A percentile compares a stretch with the other conserved stretches of the same genome.
phyloP scores from a whole-genome alignment of 768 basidiomycete species.

The Asterophora parasitica region DNA sequence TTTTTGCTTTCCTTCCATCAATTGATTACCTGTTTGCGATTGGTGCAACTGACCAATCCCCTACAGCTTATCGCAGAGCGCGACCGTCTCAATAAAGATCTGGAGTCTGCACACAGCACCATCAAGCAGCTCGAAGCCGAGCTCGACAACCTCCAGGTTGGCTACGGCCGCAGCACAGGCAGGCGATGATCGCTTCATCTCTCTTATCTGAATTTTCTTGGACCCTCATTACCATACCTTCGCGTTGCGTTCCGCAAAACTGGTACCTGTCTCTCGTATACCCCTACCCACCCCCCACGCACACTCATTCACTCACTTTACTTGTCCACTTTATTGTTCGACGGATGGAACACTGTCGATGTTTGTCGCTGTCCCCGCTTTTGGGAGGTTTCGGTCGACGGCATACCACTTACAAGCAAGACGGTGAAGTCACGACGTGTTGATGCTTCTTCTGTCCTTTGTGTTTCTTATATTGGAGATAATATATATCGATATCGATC shows the following conservation, averaged over 20 bases:
- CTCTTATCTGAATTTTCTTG: constrained; percentile 11
- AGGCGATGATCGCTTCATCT: constrained; percentile 44
- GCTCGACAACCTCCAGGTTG: constrained; percentile 84
- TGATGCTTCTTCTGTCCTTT: not conserved
- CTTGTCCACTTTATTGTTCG: not conserved
- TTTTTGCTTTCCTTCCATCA: not conserved
- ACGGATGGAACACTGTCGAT: constrained; percentile 1
- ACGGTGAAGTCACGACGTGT: not conserved
- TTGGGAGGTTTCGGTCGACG: constrained; percentile 5
- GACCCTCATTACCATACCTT: constrained; percentile 7
- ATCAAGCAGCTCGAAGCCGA: constrained; percentile 91
- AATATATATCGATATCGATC: constrained; percentile 14
- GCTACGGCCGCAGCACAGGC: constrained; percentile 71
- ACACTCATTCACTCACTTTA: not conserved
- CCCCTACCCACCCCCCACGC: constrained; percentile 1
- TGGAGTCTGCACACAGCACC: constrained; percentile 86
- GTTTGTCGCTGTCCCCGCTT: constrained; percentile 2
- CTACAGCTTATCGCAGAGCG: constrained; percentile 92
- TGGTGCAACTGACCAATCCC: constrained; percentile 11
- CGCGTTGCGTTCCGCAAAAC: constrained; percentile 12
- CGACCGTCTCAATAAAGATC: constrained; percentile 97
- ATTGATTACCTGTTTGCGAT: not conserved
- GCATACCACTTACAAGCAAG: not conserved
- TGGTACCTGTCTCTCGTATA: constrained; percentile 10
- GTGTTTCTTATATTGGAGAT: constrained; percentile 10